A percentile compares a stretch with the other conserved stretches of the same genome.
These are phyloP conservation scores for Tulasnella sp. DNA, from an alignment of 768 basidiomycete genomes.

Conservation along the genomic window DNA sequence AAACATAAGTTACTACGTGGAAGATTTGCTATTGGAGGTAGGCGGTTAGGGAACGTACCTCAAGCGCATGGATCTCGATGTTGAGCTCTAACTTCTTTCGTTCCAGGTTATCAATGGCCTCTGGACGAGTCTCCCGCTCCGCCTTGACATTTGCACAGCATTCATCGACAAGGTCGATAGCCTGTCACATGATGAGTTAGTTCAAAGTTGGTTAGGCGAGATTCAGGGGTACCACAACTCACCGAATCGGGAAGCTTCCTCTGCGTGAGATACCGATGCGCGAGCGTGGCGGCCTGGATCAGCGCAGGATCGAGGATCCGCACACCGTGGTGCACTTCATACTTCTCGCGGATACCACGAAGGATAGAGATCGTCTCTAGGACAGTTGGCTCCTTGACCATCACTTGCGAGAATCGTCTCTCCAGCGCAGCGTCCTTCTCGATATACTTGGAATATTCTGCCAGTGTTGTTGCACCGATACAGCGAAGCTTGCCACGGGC, in stretches of 20 bases:
- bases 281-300: conserved; percentile 81
- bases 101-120: conserved; percentile 85
- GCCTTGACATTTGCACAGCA: conserved; percentile 78
- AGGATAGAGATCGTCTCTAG: conserved; percentile 87
- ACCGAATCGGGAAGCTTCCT: conserved; percentile 33
- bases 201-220: too few species aligned
- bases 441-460: conserved; percentile 87
- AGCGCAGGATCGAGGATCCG: conserved; percentile 80
- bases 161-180: conserved; percentile 88
- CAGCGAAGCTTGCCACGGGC: conserved; percentile 68
- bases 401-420: conserved; percentile 84
- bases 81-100: conserved; percentile 83
- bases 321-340: conserved; percentile 87
- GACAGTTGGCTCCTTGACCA: conserved; percentile 85
- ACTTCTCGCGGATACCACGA: conserved; percentile 88
- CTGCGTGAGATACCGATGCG: conserved; percentile 68
- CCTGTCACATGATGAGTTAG: conserved; percentile 32
- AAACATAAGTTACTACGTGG: background rate
- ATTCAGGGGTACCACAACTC: background rate
- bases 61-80: conserved; percentile 89
- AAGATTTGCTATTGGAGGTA: background rate
- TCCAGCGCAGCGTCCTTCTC: conserved; percentile 88
- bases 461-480: conserved; percentile 87
- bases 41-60: conserved; percentile 25
- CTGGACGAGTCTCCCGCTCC: conserved; percentile 87